Base-by-base conservation (phyloP, 441 rosid species). In the Pelargonium australe region DNA sequence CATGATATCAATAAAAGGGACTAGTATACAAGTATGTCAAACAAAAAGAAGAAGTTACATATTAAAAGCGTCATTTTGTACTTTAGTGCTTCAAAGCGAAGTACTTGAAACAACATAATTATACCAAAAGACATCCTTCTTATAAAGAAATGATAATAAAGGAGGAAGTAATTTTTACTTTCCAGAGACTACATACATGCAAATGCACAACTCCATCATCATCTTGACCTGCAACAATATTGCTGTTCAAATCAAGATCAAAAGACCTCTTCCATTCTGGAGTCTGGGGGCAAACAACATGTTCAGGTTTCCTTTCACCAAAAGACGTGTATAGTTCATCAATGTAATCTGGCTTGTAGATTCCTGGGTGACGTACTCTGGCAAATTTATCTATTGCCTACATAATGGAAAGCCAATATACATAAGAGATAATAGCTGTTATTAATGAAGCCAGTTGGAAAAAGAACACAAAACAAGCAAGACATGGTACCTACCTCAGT, bases 201-300 rank as follows among this genome's bases (percentile, higher is more conserved):
- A 79, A 80, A 74, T 85, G 85, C 65, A 80, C 85, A 80, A 78
- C 86, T 70, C 91, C 97, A 81, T 89, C 98, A 69, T 88, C 96
- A 47, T 63, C 90, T 44, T 90, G 96, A 78, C 88, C 94, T 63
- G 95, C 87, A 76, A 86, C 77, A 63, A 95, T 97, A 87, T 95
- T 95, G 78, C 97, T 97, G 75, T 95, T 92, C 70, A 95, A 89
- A 89, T 95, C 99, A 68, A 95, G 88, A 70, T 87, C 99, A 31
- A 91, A 84, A 76, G 96, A 86, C 71, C 90, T 85, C 78, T 95
- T 95, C 99, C 99, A 95, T 75, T 95, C 99, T 19, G 98, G 99
- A 75, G 92, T 91, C 73, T 84, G 65, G 12, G 99, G 99, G 76
- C 91, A 95, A 69, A 75, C 68, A 64, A 88, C 80, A 77, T 70